Evolutionary conservation across 2,329 filamentous ascomycete genomes (phyloP).

Genomic region (Fusarium sp.): DNA sequence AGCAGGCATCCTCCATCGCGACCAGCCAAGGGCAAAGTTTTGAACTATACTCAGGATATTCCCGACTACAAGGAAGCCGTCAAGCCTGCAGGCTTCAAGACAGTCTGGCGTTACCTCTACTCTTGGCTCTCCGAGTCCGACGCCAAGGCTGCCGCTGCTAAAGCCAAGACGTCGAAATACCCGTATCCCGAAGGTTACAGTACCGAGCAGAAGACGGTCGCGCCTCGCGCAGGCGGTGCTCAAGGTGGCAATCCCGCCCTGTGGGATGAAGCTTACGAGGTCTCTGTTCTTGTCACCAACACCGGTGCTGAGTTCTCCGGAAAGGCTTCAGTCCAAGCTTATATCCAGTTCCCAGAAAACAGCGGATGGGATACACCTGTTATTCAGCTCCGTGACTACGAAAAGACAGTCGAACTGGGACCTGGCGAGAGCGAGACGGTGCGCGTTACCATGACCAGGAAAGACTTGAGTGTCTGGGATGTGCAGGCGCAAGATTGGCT

Average conservation of each 20-base stretch:
- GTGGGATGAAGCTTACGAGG: slow-evolving; percentile 61
- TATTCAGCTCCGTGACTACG: slow-evolving; percentile 76
- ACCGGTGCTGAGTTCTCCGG: slow-evolving; percentile 57
- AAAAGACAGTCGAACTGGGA: slow-evolving; percentile 68
- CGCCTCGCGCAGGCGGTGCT: slow-evolving; percentile 72
- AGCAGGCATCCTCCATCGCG: slow-evolving; percentile 50
- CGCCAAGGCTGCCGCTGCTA: slow-evolving; percentile 55
- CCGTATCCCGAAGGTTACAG: slow-evolving; percentile 75
- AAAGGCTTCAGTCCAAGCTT: slow-evolving; percentile 60
- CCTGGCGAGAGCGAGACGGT: slow-evolving; percentile 65
- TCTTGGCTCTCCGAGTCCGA: slow-evolving; percentile 66
- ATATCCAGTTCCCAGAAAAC: slow-evolving; percentile 56
- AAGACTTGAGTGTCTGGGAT: slow-evolving; percentile 81
- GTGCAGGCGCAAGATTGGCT: slow-evolving; percentile 75
- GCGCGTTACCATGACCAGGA: slow-evolving; percentile 69
- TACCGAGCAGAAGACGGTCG: slow-evolving; percentile 54
- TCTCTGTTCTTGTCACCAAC: slow-evolving; percentile 63
- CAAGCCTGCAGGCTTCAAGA: slow-evolving; percentile 68
- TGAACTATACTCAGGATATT: slow-evolving; percentile 62
- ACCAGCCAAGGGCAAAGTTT: slow-evolving; percentile 51
- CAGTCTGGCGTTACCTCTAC: slow-evolving; percentile 75
- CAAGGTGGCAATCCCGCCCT: slow-evolving; percentile 76
- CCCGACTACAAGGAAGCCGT: slow-evolving; percentile 66
- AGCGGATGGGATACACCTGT: slow-evolving; percentile 69
- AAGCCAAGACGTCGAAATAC: slow-evolving; percentile 56